Evolutionary conservation across 1,284 basidiomycete genomes (phyloP), one percentile per base, ranked within the genome.

Genomic region (Pseudomicrostroma phylloplanum): DNA sequence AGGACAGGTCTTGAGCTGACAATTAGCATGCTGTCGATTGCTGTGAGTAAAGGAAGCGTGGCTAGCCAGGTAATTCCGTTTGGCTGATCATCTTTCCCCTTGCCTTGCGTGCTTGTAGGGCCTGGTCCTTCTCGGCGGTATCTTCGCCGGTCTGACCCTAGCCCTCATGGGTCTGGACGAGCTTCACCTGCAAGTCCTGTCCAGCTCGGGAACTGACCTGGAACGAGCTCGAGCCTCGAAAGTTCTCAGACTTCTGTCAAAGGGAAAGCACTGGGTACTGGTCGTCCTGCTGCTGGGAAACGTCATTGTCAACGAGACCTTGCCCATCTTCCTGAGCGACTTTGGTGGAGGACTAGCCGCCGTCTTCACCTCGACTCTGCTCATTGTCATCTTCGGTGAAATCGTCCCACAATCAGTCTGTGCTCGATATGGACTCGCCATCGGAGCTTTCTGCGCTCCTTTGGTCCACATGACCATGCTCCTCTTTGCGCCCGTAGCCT

Each of bases 161-260:
- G 92, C 90, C 6, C 83, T 96, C 39, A 96, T 96, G 92, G 92
- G 93, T 1, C 85, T 96, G 19, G 93, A 97, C 73, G 89, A 92
- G 71, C 85, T 96, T 51, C 92, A 96, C 74, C 83, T 96, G 19
- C 87, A 90, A 30, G 92, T 96, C 0, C 83, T 94, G 25, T 83
- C 89, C 0, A 84, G 87, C 0, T 90, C 89, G 1, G 92, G 91
- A 0, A 88, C 87, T 21, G 85, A 92, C 72, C 70, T 74, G 40
- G 81, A 83, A 69, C 73, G 76, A 63, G 70, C 65, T 54, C 78
- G 81, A 61, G 82, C 82, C 0, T 71, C 79, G 12, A 81, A 78
- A 61, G 82, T 83, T 3, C 71, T 83, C 39, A 82, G 81, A n/a
- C 82, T 96, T 1, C 86, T 96, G 80, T 82, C 82, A 57, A 87